Conservation (phyloP, 1,139 yeast species). For the Diutina scorzettiae region DNA sequence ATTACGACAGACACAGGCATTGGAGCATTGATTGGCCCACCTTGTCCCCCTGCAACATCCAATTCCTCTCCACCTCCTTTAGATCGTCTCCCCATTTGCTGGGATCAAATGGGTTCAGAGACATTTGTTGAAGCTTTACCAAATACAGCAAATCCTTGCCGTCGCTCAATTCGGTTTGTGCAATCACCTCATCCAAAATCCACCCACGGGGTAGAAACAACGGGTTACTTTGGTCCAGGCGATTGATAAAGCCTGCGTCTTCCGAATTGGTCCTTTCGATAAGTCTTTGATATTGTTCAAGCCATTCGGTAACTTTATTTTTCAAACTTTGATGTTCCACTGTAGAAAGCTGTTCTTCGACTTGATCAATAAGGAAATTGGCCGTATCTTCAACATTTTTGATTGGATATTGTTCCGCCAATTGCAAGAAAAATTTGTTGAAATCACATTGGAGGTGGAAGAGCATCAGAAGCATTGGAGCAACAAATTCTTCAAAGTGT, state of each 20-base stretch:
- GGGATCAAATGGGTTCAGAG: conserved; percentile 47
- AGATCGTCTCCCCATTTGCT: conserved; percentile 52
- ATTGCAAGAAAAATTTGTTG: conserved; percentile 58
- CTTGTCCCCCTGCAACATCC: conserved; percentile 40
- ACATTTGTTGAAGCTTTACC: conserved; percentile 48
- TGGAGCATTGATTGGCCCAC: conserved; percentile 44
- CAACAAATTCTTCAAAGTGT: conserved; percentile 36
- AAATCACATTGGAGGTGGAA: conserved; percentile 59
- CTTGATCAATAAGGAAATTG: conserved; percentile 19
- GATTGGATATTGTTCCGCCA: conserved; percentile 13
- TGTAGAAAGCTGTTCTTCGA: conserved; percentile 11
- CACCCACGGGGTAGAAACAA: conserved; percentile 74
- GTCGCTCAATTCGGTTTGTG: conserved; percentile 27
- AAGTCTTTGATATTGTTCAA: conserved; percentile 25
- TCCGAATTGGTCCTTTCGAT: conserved; percentile 18
- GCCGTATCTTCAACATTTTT: conserved; percentile 16
- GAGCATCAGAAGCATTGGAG: conserved; percentile 54
- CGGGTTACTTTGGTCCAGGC: conserved; percentile 43
- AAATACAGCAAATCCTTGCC: conserved; percentile 29
- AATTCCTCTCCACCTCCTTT: conserved; percentile 41
- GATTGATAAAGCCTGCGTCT: conserved; percentile 21
- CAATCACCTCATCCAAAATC: conserved; percentile 77
- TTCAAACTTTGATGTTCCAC: conserved; percentile 22
- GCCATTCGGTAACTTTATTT: conserved; percentile 25
- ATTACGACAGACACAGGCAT: conserved; percentile 42